Base-by-base conservation (phyloP, 2,329 filamentous ascomycete species). In the Exophiala viscosa region DNA sequence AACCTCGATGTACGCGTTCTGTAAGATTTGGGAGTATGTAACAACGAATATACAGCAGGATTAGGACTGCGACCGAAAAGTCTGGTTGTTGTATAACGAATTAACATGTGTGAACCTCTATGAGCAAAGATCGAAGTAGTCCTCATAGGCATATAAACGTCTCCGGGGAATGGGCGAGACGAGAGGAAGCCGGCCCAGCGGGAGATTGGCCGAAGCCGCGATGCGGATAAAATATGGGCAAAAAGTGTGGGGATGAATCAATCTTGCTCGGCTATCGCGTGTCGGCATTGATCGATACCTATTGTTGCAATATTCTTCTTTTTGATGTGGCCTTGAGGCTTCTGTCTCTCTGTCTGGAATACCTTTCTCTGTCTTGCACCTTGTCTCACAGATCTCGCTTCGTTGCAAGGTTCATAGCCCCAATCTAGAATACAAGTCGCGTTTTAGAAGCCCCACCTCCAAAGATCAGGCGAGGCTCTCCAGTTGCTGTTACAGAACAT, bases 141-240 rank as follows among this genome's bases (percentile, higher is more conserved):
- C 23, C 8, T 28, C 1, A 28, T 28, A 7, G 23, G 8, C 23
- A 4, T 28, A 28, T 3, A 28, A 7, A 28, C 23, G 23, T 28
- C 23, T 4, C 23, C 23, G 8, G 3, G 23, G 23, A 28, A 2
- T 7, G 23, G 23, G 23, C 36, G 18, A n/a, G 11, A 40, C 40
- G 9, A 28, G 28, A 42, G 11, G 40, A 9, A 13, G 20, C 34
- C 45, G 45, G 45, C 14, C 36, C 23, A 48, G 17, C 36, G 45
- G 45, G 45, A 40, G 23, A 33, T 31, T 31, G 15, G 45, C 45
- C 45, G 45, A 47, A 14, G 43, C 20, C 15, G 41, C 14, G n/a
- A n/a, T 18, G 31, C 14, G 36, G 15, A 3, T 9, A 20, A 32
- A 32, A 14, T 36, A 20, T 13, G 14, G 20, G 33, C 20, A 18